phyloP scores from a whole-genome alignment of 2,329 filamentous ascomycete genomes.

The Apiospora arundinis region DNA sequence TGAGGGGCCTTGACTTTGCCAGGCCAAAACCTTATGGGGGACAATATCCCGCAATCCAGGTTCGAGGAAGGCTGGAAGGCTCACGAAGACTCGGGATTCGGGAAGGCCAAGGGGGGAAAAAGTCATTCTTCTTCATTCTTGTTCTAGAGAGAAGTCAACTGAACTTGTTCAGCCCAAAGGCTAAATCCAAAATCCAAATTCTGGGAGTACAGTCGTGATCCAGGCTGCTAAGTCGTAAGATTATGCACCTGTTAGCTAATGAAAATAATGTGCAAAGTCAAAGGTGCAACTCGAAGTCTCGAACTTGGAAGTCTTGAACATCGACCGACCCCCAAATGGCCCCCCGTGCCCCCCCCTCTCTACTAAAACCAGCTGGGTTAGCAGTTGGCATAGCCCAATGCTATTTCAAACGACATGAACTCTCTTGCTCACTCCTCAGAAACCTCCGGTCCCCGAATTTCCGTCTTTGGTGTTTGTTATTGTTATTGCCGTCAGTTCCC shows the following conservation, averaged over 20 bases:
- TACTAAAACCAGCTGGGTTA: neutral
- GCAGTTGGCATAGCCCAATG: neutral
- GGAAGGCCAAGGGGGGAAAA: neutral
- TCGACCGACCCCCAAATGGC: neutral
- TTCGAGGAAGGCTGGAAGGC: neutral
- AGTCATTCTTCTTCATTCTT: neutral
- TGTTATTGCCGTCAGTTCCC: neutral
- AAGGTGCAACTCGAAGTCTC: too few relatives aligned
- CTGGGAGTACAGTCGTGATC: neutral
- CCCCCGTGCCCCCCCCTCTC: neutral
- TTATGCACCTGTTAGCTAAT: slow-evolving; percentile 12
- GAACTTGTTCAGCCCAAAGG: slow-evolving; percentile 1
- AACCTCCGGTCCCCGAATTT: neutral
- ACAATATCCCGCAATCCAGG: slow-evolving; percentile 16
- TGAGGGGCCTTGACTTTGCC: slow-evolving; percentile 13
- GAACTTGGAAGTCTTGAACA: neutral
- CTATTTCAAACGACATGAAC: slow-evolving; percentile 1
- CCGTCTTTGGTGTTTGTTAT: slow-evolving; percentile 10
- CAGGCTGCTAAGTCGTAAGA: neutral
- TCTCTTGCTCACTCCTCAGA: neutral
- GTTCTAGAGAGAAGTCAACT: neutral
- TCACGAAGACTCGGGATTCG: neutral
- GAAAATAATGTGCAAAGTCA: slow-evolving; percentile 15
- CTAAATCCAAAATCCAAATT: neutral
- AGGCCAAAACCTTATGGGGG: neutral